Conservation (phyloP, 441 rosid genomes). For the Eruca vesicaria region DNA sequence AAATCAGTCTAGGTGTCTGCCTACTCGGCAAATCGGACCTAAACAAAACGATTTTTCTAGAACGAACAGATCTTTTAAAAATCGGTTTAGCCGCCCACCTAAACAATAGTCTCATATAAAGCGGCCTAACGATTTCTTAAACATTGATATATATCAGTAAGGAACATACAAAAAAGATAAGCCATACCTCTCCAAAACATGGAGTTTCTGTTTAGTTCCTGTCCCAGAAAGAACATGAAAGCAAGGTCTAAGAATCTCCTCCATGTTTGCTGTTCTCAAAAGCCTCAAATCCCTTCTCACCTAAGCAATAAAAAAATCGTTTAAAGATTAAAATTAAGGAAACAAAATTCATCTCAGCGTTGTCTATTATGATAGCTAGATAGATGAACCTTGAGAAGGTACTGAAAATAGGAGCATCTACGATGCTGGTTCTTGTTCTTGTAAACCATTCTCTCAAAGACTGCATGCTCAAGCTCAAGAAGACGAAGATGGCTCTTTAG, state of each 20-base stretch:
- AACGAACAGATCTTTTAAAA: no score
- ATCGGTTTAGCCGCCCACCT: no score
- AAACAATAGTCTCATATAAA: no score
- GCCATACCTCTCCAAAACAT: conserved; percentile 74
- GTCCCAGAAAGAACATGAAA: conserved; percentile 61
- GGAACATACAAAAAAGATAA: background rate
- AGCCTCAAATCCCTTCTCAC: conserved; percentile 88
- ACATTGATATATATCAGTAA: background rate
- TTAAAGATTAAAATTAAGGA: background rate
- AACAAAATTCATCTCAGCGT: background rate
- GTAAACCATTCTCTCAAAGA: conserved; percentile 80
- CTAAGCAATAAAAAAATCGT: conserved; percentile 36
- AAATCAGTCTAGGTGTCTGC: no score
- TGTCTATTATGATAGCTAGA: background rate
- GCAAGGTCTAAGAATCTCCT: conserved; percentile 57
- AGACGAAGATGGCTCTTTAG: conserved; percentile 50
- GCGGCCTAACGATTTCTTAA: no score
- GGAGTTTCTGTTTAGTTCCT: conserved; percentile 64
- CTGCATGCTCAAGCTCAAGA: conserved; percentile 55
- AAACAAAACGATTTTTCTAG: no score
- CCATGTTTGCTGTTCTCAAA: conserved; percentile 61
- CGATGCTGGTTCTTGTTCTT: conserved; percentile 95
- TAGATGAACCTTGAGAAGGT: conserved; percentile 63
- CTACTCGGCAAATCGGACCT: no score
- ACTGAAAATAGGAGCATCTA: conserved; percentile 81